Base-by-base conservation (phyloP, 2,329 filamentous ascomycete genomes). In the Aureobasidium vineae region DNA sequence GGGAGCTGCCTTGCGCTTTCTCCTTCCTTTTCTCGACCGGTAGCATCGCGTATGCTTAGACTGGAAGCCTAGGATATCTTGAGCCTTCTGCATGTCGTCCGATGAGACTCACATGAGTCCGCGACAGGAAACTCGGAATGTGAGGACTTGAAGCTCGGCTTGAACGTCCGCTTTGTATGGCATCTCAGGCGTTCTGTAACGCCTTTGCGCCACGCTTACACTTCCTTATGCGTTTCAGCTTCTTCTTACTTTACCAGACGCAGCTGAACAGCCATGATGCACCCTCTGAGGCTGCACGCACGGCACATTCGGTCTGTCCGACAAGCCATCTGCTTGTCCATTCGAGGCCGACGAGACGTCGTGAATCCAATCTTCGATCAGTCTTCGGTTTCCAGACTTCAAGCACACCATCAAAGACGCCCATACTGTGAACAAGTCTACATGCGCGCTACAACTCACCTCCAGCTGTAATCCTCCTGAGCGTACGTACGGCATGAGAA, bases 151-250 rank as follows among this genome's bases (percentile, higher is more conserved):
- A 2, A 36, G 10, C 33, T 36, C 11, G 8, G 33, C 10, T 36
- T 36, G 33, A 36, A 36, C 10, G 3, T 2, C 33, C 13, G 41
- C 16, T 43, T 19, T n/a, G 19, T 43, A 21, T 43, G 41, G 21
- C 41, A 8, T 43, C 43, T 50, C 13, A 6, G 31, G 13, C 31
- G 47, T 52, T 31, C 49, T 52, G 7, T 33, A 52, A 50, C 7
- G 7, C 28, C 5, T 33, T 1, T 52, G 49, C 49, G 49, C 49
- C 49, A 52, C n/a, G 49, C 19, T n/a, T 52, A 45, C 10, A 45
- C 13, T 47, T 59, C 19, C 7, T 45, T 5, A 13, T 57, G 26
- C 56, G 56, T 59, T 59, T 59, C 40, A 59, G 56, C 56, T 59
- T 56, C 33, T 13, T 41, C 33, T 26, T 19, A 23, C 53, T 31